Evolutionary conservation across 306 rosid genomes (phyloP).

Genomic region (Inga oerstediana): DNA sequence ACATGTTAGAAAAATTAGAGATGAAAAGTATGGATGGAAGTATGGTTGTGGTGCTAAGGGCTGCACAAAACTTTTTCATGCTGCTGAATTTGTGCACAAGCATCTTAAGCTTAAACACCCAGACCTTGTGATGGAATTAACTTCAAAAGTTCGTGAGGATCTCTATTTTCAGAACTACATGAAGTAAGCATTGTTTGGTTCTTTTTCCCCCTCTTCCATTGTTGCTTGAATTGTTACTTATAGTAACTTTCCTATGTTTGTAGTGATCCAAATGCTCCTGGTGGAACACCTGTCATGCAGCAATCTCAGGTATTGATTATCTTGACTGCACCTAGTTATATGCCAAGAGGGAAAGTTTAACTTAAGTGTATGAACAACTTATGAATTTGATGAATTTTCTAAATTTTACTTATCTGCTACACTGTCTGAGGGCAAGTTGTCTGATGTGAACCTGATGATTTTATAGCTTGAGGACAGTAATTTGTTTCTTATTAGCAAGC

Average conservation of each 20-base stretch:
- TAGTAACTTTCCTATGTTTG: constrained; percentile 36
- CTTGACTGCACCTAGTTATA: neutral
- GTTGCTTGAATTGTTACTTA: constrained; percentile 38
- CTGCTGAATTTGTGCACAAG: constrained; percentile 92
- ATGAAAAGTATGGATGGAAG: constrained; percentile 99
- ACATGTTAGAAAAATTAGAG: constrained; percentile 89
- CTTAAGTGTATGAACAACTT: constrained; percentile 2
- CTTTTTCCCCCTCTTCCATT: constrained; percentile 5
- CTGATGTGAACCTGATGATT: constrained; percentile 16
- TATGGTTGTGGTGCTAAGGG: constrained; percentile 99
- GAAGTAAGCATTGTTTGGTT: constrained; percentile 65
- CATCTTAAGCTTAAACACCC: constrained; percentile 94
- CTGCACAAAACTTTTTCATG: constrained; percentile 98
- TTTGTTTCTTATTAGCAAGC: constrained; percentile 18
- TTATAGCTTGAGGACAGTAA: constrained; percentile 5
- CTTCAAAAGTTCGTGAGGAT: constrained; percentile 87
- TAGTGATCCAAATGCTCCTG: constrained; percentile 92
- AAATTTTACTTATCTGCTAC: neutral
- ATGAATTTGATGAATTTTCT: neutral
- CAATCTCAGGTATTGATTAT: constrained; percentile 71
- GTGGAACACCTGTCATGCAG: constrained; percentile 97
- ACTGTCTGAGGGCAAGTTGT: constrained; percentile 15
- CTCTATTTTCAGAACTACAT: constrained; percentile 90
- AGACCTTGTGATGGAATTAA: constrained; percentile 81
- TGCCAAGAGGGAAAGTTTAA: constrained; percentile 13